Percentiles rank a stretch among this genome's conserved stretches.
Evolutionary conservation across 805 yeast species (phyloP).

Genomic region (Lipomyces lipofer): DNA sequence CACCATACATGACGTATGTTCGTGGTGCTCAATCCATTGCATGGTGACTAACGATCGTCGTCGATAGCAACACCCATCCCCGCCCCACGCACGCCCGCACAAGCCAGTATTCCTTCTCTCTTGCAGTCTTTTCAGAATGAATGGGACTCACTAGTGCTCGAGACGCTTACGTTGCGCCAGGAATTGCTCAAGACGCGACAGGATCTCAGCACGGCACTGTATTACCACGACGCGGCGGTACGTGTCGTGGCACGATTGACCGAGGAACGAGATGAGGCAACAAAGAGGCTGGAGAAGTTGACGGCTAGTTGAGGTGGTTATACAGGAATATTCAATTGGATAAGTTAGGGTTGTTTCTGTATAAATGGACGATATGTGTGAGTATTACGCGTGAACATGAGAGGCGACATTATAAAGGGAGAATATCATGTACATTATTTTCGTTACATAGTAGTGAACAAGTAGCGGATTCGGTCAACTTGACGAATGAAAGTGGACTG

Average conservation of each 20-base stretch:
- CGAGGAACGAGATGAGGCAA: constrained; percentile 75
- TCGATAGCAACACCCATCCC: constrained; percentile 4
- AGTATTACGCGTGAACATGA: no score
- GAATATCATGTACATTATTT: no score
- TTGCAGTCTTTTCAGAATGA: constrained; percentile 77
- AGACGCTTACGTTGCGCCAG: constrained; percentile 72
- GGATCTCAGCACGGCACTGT: constrained; percentile 74
- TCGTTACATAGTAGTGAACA: no score
- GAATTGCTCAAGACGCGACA: constrained; percentile 65
- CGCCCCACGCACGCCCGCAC: constrained; percentile 47
- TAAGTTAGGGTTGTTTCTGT: no score
- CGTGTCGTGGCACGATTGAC: constrained; percentile 76
- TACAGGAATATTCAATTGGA: no score
- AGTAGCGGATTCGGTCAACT: no score
- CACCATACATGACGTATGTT: background rate
- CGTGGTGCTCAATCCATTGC: background rate
- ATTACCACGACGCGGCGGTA: constrained; percentile 87
- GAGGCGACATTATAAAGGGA: no score
- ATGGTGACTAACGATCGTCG: background rate
- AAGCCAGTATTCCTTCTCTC: constrained; percentile 75
- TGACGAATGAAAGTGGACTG: no score
- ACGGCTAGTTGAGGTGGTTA: no score
- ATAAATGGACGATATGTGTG: no score
- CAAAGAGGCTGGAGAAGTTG: constrained; percentile 54
- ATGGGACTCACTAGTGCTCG: constrained; percentile 86